A percentile compares a stretch with the other conserved stretches of the same genome.
phyloP scores from a whole-genome alignment of 306 rosid species.

The Malus domestica region ASM211411v1 NC_041792.1:25834407-25834906 shows the following conservation, averaged over 20 bases:
- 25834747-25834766: not conserved
- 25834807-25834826: conserved; percentile 71
- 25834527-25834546: too few relatives aligned
- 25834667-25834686: too few relatives aligned
- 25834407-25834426: too few relatives aligned
- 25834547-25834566: too few relatives aligned
- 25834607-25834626: too few relatives aligned
- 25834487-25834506: not conserved
- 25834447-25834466: not conserved
- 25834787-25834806: conserved; percentile 65
- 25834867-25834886: conserved; percentile 61
- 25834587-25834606: too few relatives aligned
- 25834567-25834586: too few relatives aligned
- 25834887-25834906: conserved; percentile 61
- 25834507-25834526: not conserved
- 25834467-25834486: not conserved
- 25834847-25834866: conserved; percentile 52
- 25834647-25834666: too few relatives aligned
- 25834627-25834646: too few relatives aligned
- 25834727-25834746: not conserved
- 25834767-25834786: not conserved
- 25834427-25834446: not conserved
- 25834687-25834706: too few relatives aligned
- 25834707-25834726: too few relatives aligned
- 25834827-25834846: conserved; percentile 60